Evolutionary conservation across 768 basidiomycete species (phyloP).

Genomic region (Boletellus sp.): DNA sequence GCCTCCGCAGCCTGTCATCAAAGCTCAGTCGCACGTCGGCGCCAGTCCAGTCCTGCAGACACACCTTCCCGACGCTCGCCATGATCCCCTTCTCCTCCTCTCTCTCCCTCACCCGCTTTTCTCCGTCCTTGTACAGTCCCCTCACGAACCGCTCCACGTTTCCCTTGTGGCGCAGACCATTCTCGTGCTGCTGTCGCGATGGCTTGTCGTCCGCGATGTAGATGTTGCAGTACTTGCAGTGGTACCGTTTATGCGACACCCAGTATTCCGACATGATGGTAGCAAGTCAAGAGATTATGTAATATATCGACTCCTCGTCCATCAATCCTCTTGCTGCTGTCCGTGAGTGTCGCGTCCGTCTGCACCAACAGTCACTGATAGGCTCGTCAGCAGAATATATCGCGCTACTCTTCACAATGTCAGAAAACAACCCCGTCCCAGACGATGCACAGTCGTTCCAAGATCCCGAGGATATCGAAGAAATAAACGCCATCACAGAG

Average conservation of each 20-base stretch:
- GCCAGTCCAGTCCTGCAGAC: background rate
- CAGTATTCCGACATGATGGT: conserved; percentile 81
- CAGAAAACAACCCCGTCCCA: background rate
- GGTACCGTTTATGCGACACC: conserved; percentile 90
- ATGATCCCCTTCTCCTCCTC: conserved; percentile 90
- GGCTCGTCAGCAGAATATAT: background rate
- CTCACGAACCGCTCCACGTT: conserved; percentile 91
- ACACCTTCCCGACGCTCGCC: conserved; percentile 76
- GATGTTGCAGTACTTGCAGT: conserved; percentile 96
- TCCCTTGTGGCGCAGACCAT: conserved; percentile 89
- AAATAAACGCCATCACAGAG: conserved; percentile 44
- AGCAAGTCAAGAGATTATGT: conserved; percentile 17
- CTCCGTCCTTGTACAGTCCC: conserved; percentile 88
- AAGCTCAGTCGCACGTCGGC: background rate
- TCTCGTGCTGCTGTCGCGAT: conserved; percentile 88
- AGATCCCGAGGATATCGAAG: conserved; percentile 31
- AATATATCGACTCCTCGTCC: background rate
- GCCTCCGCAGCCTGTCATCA: conserved; percentile 65
- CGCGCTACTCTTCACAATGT: conserved; percentile 13
- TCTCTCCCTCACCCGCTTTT: conserved; percentile 77
- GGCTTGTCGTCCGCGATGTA: conserved; percentile 96
- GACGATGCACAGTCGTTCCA: conserved; percentile 15
- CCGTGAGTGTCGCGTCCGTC: background rate
- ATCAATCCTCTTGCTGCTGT: background rate
- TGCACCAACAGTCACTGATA: background rate